Percentiles rank a stretch among this genome's conserved stretches.
Evolutionary conservation across 306 rosid genomes (phyloP).

Genomic region (Fragaria nilgerrensis): DNA sequence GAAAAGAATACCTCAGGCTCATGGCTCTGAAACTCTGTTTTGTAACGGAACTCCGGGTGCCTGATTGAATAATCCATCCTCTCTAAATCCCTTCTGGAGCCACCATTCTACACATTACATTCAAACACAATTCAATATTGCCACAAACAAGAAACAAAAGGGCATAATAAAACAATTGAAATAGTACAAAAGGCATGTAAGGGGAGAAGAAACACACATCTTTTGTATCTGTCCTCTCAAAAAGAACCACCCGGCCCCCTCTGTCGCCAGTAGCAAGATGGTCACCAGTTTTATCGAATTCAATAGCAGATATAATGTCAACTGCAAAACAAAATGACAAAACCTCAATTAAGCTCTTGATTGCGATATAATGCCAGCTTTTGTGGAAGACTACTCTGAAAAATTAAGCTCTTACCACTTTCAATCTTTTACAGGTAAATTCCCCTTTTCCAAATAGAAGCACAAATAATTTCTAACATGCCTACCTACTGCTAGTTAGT

Average conservation of each 20-base stretch:
- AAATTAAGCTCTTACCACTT: not conserved
- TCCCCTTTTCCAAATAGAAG: slow-evolving; percentile 5
- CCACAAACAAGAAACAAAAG: slow-evolving; percentile 13
- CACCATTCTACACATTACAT: slow-evolving; percentile 56
- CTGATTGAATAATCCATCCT: slow-evolving; percentile 74
- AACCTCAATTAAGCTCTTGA: slow-evolving; percentile 23
- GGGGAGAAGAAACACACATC: slow-evolving; percentile 54
- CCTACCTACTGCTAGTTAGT: slow-evolving; percentile 1
- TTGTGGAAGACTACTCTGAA: not conserved
- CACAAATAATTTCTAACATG: slow-evolving; percentile 4
- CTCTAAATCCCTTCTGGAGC: slow-evolving; percentile 86
- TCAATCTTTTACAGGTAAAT: not conserved
- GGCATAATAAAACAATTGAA: slow-evolving; percentile 13
- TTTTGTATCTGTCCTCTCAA: slow-evolving; percentile 93
- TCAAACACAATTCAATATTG: slow-evolving; percentile 11
- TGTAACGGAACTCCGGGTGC: slow-evolving; percentile 98
- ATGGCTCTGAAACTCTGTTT: slow-evolving; percentile 99
- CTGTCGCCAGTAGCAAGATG: slow-evolving; percentile 99
- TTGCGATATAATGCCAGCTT: not conserved
- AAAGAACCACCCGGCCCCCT: slow-evolving; percentile 99
- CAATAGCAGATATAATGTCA: slow-evolving; percentile 98
- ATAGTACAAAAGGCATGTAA: slow-evolving; percentile 14
- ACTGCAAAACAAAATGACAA: slow-evolving; percentile 51
- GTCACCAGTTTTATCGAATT: slow-evolving; percentile 89
- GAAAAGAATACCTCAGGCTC: slow-evolving; percentile 78